Evolutionary conservation across 139 green algal genomes (phyloP), one percentile per base, ranked within the genome.

Genomic region (Chlamydomonas sphaeroides): DNA sequence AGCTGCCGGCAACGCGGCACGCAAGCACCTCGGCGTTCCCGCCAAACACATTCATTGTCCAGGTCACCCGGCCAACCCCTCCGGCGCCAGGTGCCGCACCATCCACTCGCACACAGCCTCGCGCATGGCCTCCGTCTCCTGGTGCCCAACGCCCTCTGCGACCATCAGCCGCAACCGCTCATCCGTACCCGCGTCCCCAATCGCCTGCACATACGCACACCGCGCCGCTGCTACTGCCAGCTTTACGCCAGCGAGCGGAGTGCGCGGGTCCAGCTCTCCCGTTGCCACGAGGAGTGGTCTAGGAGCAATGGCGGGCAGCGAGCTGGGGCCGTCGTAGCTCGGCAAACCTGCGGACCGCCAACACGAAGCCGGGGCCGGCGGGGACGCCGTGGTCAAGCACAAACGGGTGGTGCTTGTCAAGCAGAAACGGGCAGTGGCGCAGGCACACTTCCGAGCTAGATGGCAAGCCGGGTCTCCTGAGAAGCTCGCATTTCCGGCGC

Each of bases 241-340:
- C 18, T 49, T 2, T 8, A 86, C 57, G 3, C 69, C 80, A 2
- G 42, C 23, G 20, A 89, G 49, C 14, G 90, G 90, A 79, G 84
- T 91, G 35, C 85, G 79, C 1, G 76, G 72, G 80, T 96, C 93
- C 14, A 88, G 32, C 76, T 88, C 88, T 0, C 93, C 93, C 35
- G 86, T 93, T 21, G 85, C 70, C 11, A 95, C 65, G 59, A 95
- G 84, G 36, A 94, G 75, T 25, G 92, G 92, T 18, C 93, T 59
- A 0, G 90, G 90, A 3, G 89, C 90, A 15, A 96, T 79, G 42
- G 51, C 42, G 11, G 87, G 88, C 48, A 96, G 82, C 26, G 85
- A 92, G 1, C 83, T 28, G 8, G 80, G 80, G 0, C 89, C 86
- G 56, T 96, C 92, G 57, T 90, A 94, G 10, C 45, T 14, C 23